Conservation (phyloP, 202 grass and related monocot genomes). For the Carex arenaria region DNA sequence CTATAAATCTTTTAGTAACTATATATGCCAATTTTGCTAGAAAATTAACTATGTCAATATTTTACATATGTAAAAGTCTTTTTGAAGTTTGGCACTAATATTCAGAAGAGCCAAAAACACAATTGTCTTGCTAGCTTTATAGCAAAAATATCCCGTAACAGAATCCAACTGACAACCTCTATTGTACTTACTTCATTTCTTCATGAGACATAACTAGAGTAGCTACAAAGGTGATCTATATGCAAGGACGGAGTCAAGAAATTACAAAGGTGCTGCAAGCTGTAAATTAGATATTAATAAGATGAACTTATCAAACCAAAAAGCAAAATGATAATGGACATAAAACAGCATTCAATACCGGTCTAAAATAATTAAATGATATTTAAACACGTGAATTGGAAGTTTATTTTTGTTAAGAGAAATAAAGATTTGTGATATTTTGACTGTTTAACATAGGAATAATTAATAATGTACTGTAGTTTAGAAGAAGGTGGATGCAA, state of each 20-base stretch:
- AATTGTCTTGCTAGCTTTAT: not conserved
- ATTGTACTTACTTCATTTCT: not conserved
- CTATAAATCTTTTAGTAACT: not conserved
- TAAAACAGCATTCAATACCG: not conserved
- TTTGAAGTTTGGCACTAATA: not conserved
- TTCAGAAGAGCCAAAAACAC: not conserved
- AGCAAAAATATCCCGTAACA: not conserved
- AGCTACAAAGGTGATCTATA: not conserved
- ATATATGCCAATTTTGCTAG: not conserved
- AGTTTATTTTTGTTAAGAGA: not conserved
- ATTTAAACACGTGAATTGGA: not conserved
- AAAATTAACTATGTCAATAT: not conserved
- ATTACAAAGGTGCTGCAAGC: not conserved
- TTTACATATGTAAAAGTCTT: not conserved
- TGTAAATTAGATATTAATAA: not conserved
- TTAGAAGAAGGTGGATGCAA: not conserved
- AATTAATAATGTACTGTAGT: not conserved
- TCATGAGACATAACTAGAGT: not conserved
- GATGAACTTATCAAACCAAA: not conserved
- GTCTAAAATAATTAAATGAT: not conserved
- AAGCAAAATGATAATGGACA: not conserved
- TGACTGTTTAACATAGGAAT: not conserved
- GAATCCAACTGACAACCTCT: not conserved
- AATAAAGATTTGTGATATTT: not conserved
- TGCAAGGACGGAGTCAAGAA: not conserved